Evolutionary conservation across 2,329 filamentous ascomycete species (phyloP).

Genomic region (Claviceps purpurea): DNA sequence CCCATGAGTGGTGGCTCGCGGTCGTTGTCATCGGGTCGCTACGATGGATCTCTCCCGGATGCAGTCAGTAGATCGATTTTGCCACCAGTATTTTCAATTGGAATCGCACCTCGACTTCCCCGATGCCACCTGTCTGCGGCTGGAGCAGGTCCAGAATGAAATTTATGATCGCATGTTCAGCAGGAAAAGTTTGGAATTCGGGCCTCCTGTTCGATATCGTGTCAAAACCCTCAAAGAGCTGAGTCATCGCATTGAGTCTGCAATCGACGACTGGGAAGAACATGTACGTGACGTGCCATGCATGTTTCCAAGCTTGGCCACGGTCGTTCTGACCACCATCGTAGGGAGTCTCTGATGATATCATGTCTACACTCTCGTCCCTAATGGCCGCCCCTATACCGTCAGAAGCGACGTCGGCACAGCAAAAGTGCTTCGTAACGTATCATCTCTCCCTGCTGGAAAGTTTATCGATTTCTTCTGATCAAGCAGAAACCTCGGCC

Average conservation of each 20-base stretch:
- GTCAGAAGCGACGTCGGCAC: conserved; percentile 51
- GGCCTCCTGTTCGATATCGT: conserved; percentile 57
- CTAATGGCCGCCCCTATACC: conserved; percentile 51
- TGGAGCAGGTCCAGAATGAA: conserved; percentile 48
- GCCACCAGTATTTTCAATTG: conserved; percentile 68
- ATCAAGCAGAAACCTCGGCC: not conserved
- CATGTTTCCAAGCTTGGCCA: not conserved
- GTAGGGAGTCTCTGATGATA: conserved; percentile 71
- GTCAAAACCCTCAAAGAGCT: conserved; percentile 62
- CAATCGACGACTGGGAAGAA: conserved; percentile 70
- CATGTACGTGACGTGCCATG: conserved; percentile 51
- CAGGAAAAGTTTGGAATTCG: conserved; percentile 35
- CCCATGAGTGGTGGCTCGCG: not conserved
- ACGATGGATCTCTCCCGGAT: conserved; percentile 1
- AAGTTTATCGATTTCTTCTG: conserved; percentile 9
- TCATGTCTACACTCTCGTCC: conserved; percentile 55
- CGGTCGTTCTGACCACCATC: conserved; percentile 13
- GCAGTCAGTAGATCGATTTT: conserved; percentile 36
- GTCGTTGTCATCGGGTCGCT: not conserved
- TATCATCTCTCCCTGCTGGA: conserved; percentile 38
- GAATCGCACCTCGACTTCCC: conserved; percentile 54
- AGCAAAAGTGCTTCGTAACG: conserved; percentile 62
- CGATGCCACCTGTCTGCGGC: conserved; percentile 40
- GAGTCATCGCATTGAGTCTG: conserved; percentile 53
- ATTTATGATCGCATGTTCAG: conserved; percentile 57